Evolutionary conservation across 352 stramenopile species (phyloP), one percentile per base, ranked within the genome.

Genomic region (Pythium diclinum): DNA sequence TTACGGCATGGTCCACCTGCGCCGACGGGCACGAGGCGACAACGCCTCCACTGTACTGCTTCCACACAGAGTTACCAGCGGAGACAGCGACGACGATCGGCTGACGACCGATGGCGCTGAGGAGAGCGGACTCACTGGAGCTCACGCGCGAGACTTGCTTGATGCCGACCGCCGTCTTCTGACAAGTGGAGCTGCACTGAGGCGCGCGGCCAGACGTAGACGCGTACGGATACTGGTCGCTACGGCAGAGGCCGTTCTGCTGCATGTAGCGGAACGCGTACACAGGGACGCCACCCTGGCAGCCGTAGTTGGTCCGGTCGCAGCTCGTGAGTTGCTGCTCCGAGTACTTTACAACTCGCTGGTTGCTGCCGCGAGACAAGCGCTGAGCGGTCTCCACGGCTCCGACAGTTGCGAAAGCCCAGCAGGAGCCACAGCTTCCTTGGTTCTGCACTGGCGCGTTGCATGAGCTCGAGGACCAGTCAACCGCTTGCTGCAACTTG

Each of bases 401-500:
- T 8, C 52, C 71, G 14, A 74, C 54, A 11, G 71, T 60, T 2
- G 71, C 60, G 58, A 80, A 80, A 3, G 73, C 67, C 73, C 73
- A 80, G 71, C 73, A 80, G 3, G 70, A 76, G 13, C 71, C 73
- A 32, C 73, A 79, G 17, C 17, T 32, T 28, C 70, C 73, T 59
- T 79, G 73, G 59, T 76, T 74, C 11, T 72, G 48, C 13, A 78
- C 63, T 28, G 70, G 61, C 13, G 65, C 21, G 13, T 63, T 63
- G 48, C 67, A 73, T 7, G 14, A 14, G 54, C 38, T 33, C 21
- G 56, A 61, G 9, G 59, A 46, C 67, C 67, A 73, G 51, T 73
- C 67, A 3, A 64, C 58, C 4, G 17, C 17, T 23, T 59, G 53
- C 21, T 59, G 53, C 2, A 59, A 33, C 16, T 30, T 33, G 17